phyloP scores from a whole-genome alignment of 768 basidiomycete genomes.

The Mycena leptocephala region DNA sequence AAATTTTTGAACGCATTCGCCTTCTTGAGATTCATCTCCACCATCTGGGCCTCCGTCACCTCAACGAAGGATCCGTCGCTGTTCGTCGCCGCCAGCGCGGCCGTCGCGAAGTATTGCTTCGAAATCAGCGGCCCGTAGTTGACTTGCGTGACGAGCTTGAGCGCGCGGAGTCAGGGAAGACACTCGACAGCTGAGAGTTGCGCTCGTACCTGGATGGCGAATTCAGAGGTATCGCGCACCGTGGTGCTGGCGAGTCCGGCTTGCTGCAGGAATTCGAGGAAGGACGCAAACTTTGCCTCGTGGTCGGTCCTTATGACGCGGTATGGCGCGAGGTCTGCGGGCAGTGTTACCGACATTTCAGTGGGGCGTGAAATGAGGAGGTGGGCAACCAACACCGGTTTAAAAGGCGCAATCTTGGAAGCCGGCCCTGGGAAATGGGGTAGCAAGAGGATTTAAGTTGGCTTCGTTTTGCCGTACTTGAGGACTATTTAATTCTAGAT shows the following conservation, averaged over 20 bases:
- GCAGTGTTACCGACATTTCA: background rate
- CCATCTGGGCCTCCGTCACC: background rate
- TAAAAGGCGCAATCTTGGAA: too few relatives aligned
- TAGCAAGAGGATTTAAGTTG: too few relatives aligned
- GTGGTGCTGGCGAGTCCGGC: background rate
- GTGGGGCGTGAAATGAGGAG: too few relatives aligned
- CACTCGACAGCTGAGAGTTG: too few relatives aligned
- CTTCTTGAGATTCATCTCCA: background rate
- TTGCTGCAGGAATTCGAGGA: background rate
- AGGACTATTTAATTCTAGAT: too few relatives aligned
- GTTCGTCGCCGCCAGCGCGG: background rate
- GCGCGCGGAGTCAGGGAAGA: too few relatives aligned
- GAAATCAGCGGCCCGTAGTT: background rate
- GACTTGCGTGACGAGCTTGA: background rate
- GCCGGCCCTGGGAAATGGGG: too few relatives aligned
- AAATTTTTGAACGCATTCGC: slow-evolving; percentile 4
- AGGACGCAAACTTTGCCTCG: background rate
- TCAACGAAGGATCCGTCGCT: background rate
- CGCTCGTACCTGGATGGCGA: background rate
- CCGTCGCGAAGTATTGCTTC: background rate
- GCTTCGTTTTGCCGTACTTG: too few relatives aligned
- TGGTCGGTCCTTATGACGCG: background rate
- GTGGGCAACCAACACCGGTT: too few relatives aligned
- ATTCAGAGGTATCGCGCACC: background rate
- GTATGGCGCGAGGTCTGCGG: background rate